Evolutionary conservation across 2,329 filamentous ascomycete species (phyloP).

Genomic region (Penicillium thymicola): DNA sequence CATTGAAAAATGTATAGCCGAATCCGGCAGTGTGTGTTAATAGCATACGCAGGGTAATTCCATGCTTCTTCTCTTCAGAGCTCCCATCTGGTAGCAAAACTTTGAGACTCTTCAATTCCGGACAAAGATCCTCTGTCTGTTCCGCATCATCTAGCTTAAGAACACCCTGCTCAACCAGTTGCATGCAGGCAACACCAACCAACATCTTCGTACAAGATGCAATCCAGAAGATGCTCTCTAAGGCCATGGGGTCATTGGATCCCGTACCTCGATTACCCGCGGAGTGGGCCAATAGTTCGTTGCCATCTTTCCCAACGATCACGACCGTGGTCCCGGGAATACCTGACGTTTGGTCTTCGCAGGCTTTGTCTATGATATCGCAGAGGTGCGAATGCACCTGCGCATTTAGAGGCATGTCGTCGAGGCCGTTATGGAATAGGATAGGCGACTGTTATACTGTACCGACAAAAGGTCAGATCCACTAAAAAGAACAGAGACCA

Average conservation of each 20-base stretch:
- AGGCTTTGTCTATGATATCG: slow-evolving; percentile 10
- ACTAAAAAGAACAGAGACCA: not conserved
- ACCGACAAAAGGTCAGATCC: too few relatives aligned
- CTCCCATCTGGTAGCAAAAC: slow-evolving; percentile 39
- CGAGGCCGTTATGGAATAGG: not conserved
- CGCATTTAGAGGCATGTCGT: not conserved
- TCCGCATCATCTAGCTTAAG: slow-evolving; percentile 43
- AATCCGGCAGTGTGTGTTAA: slow-evolving; percentile 56
- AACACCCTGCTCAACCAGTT: slow-evolving; percentile 45
- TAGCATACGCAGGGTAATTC: slow-evolving; percentile 59
- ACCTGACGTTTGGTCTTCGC: slow-evolving; percentile 4
- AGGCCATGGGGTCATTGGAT: slow-evolving; percentile 49
- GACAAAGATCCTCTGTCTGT: slow-evolving; percentile 40
- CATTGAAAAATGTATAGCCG: slow-evolving; percentile 56
- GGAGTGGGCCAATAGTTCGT: not conserved
- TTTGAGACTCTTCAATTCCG: slow-evolving; percentile 44
- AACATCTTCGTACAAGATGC: slow-evolving; percentile 52
- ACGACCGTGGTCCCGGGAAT: not conserved
- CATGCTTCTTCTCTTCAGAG: slow-evolving; percentile 43
- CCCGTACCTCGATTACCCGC: slow-evolving; percentile 14
- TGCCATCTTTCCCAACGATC: slow-evolving; percentile 2
- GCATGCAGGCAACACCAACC: slow-evolving; percentile 46
- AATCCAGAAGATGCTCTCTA: slow-evolving; percentile 55
- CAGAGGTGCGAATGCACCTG: not conserved
- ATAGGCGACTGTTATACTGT: not conserved